Evolutionary conservation across 169 alveolate genomes (phyloP), one percentile per base, ranked within the genome.

Genomic region (Theileria orientalis): DNA sequence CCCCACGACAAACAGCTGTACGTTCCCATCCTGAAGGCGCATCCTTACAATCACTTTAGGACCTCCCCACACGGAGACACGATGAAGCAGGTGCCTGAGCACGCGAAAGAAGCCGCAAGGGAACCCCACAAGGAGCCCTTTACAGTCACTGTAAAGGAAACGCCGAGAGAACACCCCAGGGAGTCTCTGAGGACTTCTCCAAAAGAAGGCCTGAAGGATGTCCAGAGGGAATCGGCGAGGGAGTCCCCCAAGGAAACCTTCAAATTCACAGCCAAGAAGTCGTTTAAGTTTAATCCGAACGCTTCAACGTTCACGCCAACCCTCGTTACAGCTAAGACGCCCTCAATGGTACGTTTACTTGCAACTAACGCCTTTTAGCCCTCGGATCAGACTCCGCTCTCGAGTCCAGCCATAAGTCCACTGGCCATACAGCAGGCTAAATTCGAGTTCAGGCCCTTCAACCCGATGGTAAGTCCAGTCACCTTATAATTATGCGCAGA

Each of bases 301-400:
- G 86, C 86, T 2, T 78, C 86, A 11, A 60, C 64, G n/a, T 78
- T 78, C 47, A 78, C 86, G 0, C 86, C 86, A 19, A 62, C 27
- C 40, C n/a, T n/a, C n/a, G 23, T 74, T 54, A 52, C 46, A 21
- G 33, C 37, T 1, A 35, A 69, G 2, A 27, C 19, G 21, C 56
- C 37, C 44, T 21, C 74, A 6, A 27, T 32, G 54, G 80, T 71
- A 71, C 27, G 80, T 52, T 56, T 23, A n/a, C n/a, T 71, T 14
- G 27, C 21, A 30, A 19, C 21, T 52, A 51, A 47, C n/a, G 40
- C 23, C 5, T 33, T 59, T 5, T 56, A 57, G 46, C n/a, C 49
- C 14, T 35, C 41, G 68, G 52, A 41, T 29, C 73, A 25, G n/a
- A n/a, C n/a, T 33, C 47, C 21, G 41, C n/a, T 57, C 69, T 23